Percentiles rank a stretch among this genome's conserved stretches.
These are phyloP conservation scores for Centrapalus pauciflorus DNA, from an alignment of 129 eudicot species.

Conservation along the genomic window DNA sequence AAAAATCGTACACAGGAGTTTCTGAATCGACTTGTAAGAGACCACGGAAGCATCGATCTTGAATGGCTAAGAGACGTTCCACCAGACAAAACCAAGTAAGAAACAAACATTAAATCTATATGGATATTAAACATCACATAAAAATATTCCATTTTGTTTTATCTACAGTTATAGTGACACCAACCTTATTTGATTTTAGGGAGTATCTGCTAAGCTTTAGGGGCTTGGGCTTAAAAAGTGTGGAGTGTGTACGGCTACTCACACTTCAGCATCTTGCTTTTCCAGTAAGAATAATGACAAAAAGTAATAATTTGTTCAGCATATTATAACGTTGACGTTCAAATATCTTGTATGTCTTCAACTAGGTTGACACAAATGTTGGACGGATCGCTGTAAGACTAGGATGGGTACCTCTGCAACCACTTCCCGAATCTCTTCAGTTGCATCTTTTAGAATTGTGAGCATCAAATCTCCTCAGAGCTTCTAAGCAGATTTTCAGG, in stretches of 20 bases:
- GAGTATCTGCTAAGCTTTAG: slow-evolving; percentile 76
- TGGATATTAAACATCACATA: not conserved
- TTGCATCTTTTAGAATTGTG: slow-evolving; percentile 84
- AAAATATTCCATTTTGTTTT: too few relatives aligned
- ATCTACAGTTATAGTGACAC: not conserved
- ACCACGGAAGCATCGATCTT: slow-evolving; percentile 89
- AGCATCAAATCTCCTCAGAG: slow-evolving; percentile 21
- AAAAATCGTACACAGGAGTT: slow-evolving; percentile 50
- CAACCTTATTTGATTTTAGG: slow-evolving; percentile 37
- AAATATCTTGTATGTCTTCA: slow-evolving; percentile 2
- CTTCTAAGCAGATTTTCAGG: not conserved
- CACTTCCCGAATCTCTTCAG: slow-evolving; percentile 78
- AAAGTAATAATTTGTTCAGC: not conserved
- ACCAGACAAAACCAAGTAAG: slow-evolving; percentile 96
- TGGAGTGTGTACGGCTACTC: slow-evolving; percentile 85
- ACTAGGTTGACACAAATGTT: slow-evolving; percentile 88
- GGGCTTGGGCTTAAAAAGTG: slow-evolving; percentile 85
- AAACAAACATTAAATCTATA: not conserved
- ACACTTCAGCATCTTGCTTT: slow-evolving; percentile 92
- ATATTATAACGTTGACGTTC: not conserved
- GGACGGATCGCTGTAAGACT: slow-evolving; percentile 93
- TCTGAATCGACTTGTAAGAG: slow-evolving; percentile 72
- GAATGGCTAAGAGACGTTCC: slow-evolving; percentile 98
- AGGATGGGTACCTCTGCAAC: slow-evolving; percentile 97
- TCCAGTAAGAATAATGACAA: slow-evolving; percentile 55